phyloP scores from a whole-genome alignment of 139 green algal genomes.

The Tetradesmus obliquus region DNA sequence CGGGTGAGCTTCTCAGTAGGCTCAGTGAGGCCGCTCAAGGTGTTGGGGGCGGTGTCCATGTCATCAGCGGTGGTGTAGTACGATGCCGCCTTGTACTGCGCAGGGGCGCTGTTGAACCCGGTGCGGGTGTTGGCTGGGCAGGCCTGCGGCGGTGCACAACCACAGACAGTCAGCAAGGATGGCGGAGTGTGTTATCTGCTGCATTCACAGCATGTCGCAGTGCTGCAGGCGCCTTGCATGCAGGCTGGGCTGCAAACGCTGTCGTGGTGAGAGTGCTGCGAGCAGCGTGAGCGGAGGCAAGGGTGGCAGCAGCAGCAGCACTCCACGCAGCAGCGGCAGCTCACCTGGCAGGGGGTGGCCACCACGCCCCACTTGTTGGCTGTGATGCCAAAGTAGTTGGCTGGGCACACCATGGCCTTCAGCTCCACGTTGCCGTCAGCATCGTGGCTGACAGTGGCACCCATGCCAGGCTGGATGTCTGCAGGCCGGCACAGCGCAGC shows the following conservation, averaged over 20 bases:
- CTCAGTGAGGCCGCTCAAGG: neutral
- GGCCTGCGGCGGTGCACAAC: neutral
- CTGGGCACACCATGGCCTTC: neutral
- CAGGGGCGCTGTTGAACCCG: neutral
- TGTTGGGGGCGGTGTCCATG: neutral
- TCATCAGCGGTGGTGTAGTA: neutral
- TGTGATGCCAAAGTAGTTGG: neutral
- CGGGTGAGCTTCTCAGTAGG: neutral
- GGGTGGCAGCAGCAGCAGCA: too few species aligned
- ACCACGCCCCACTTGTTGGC: neutral
- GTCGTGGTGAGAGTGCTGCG: too few species aligned
- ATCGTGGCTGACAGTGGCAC: neutral
- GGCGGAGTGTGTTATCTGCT: too few species aligned
- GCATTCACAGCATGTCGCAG: too few species aligned
- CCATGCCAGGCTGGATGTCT: neutral
- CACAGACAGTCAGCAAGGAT: too few species aligned
- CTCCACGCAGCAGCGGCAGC: too few species aligned
- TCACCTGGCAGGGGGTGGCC: neutral
- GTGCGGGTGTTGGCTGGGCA: neutral
- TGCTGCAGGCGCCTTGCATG: too few species aligned
- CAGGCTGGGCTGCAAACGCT: too few species aligned
- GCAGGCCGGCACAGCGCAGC: neutral
- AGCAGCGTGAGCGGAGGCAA: too few species aligned
- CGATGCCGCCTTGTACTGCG: neutral
- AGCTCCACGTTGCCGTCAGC: neutral